These are phyloP conservation scores for Colletotrichum tamarilloi DNA, from an alignment of 2,329 filamentous ascomycete genomes.

Conservation along the genomic window DNA sequence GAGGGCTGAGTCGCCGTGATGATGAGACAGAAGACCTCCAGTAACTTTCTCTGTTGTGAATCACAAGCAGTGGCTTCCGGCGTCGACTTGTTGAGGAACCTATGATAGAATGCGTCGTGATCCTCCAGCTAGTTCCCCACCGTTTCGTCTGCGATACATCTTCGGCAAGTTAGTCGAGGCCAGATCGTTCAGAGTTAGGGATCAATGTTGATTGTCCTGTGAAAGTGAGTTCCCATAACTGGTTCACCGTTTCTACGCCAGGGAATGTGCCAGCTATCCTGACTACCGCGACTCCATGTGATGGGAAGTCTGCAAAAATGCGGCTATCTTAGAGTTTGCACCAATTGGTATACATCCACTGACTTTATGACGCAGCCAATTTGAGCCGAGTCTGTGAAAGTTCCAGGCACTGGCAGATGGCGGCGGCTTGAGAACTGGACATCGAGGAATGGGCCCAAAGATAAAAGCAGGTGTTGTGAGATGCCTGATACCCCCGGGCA, in stretches of 20 bases:
- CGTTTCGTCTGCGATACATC: background rate
- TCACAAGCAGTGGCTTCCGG: too few species aligned
- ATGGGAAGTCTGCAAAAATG: constrained; percentile 46
- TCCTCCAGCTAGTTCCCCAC: too few species aligned
- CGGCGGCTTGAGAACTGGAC: background rate
- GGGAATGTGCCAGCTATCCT: constrained; percentile 56
- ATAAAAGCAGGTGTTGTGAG: background rate
- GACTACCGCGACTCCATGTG: constrained; percentile 49
- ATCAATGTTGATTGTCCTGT: constrained; percentile 26
- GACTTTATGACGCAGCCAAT: too few species aligned
- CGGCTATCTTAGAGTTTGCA: too few species aligned
- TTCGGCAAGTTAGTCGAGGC: background rate
- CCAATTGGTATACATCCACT: too few species aligned
- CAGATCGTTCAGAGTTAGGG: background rate
- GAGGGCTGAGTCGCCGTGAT: too few species aligned
- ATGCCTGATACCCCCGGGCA: background rate
- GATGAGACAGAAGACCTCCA: too few species aligned
- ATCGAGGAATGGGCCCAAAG: background rate
- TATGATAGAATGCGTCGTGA: too few species aligned
- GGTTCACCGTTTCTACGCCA: constrained; percentile 48
- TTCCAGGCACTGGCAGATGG: too few species aligned
- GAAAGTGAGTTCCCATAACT: constrained; percentile 46
- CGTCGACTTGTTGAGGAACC: too few species aligned
- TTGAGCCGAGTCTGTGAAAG: too few species aligned
- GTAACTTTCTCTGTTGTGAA: too few species aligned